Evolutionary conservation across 768 basidiomycete species (phyloP), one percentile per base, ranked within the genome.

Genomic region (Strobilomyces echinocephalus): DNA sequence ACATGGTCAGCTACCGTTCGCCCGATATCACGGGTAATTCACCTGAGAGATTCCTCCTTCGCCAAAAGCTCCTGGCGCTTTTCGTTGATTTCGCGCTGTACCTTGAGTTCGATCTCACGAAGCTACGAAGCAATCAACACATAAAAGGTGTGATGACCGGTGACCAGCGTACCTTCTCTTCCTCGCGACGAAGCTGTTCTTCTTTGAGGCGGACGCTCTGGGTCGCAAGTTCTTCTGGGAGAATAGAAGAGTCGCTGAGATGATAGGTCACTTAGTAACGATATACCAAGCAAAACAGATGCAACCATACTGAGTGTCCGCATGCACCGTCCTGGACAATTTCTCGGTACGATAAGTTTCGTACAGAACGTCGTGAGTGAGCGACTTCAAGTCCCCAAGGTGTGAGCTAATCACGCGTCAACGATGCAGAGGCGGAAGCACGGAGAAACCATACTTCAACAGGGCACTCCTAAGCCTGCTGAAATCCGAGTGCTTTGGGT

Each of bases 401-500:
- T 98, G 97, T 5, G 97, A 94, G 72, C 91, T 94, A 59, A 42
- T 46, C 24, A 24, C 7, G 8, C 8, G 48, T 65, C n/a, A 67
- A 59, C 36, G 50, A 47, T 33, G 52, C 11, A 8, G 5, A 18
- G 46, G 20, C 15, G 6, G n/a, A 42, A 39, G 45, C 15, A 7
- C 46, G 36, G 15, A 8, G 9, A 21, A n/a, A 72, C 46, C 20
- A 77, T 63, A 94, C 92, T 88, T 89, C 63, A 99, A 79, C 50
- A 99, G 77, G 39, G 95, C 95, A 58, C 89, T 88, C 61, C 95
- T 78, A 55, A 99, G 82, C 53, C 93, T 79, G 71, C 88, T 90
- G 70, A 98, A 98, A 76, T 99, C 97, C n/a, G 91, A 97, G 75
- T 99, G 97, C 69, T 92, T 89, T n/a, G 94, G 93, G 72, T 98